phyloP scores from a whole-genome alignment of 371 early-diverging fungal species.

The Saksenaea oblongispora region DNA sequence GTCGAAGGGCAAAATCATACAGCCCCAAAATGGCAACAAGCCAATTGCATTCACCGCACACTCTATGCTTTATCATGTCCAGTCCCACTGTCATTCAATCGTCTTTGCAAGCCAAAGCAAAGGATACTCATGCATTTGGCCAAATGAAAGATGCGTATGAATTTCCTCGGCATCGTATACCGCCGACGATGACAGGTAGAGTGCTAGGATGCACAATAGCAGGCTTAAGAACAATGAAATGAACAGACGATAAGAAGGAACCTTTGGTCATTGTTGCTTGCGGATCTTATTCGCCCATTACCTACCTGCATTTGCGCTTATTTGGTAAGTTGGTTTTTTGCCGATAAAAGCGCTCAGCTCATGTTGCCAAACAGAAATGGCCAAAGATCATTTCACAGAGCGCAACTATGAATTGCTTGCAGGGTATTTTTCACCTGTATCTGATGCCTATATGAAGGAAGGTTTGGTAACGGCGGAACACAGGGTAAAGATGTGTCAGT shows the following conservation, averaged over 20 bases:
- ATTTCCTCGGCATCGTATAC: slow-evolving; percentile 36
- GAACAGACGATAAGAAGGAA: slow-evolving; percentile 74
- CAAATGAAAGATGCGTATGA: slow-evolving; percentile 29
- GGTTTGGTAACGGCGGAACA: slow-evolving; percentile 88
- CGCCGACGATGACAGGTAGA: slow-evolving; percentile 36
- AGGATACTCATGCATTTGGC: slow-evolving; percentile 6
- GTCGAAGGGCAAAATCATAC: no score
- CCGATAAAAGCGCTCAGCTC: background rate
- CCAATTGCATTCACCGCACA: no score
- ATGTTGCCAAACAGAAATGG: slow-evolving; percentile 79
- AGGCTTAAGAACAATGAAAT: background rate
- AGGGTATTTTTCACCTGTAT: slow-evolving; percentile 96
- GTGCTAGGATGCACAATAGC: background rate
- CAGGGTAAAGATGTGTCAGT: slow-evolving; percentile 91
- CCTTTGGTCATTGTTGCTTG: slow-evolving; percentile 95
- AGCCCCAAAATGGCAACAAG: no score
- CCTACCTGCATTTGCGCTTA: slow-evolving; percentile 96
- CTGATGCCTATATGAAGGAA: slow-evolving; percentile 89
- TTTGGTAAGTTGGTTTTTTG: slow-evolving; percentile 75
- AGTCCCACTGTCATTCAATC: slow-evolving; percentile 31
- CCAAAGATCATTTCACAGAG: slow-evolving; percentile 80
- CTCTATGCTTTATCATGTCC: slow-evolving; percentile 16
- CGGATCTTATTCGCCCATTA: slow-evolving; percentile 96
- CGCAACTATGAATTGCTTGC: slow-evolving; percentile 83
- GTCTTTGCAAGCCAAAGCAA: slow-evolving; percentile 13